These are phyloP conservation scores for Puccinia coronata DNA, from an alignment of 1,284 basidiomycete species.

Conservation along the genomic window DNA sequence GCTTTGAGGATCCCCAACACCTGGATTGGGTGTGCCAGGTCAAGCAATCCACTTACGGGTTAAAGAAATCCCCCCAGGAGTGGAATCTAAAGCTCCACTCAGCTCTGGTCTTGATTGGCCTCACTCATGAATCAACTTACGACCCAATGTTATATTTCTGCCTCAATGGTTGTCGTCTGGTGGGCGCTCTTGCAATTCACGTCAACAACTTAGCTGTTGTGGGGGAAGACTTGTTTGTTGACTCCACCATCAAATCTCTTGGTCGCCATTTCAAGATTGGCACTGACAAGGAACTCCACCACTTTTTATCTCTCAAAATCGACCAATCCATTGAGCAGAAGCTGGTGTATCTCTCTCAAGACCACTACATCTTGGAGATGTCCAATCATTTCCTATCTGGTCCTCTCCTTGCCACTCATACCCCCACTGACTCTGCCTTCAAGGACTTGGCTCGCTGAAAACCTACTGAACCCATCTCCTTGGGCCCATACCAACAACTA, in stretches of 20 bases:
- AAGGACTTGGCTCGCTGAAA: neutral
- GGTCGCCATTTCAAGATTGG: neutral
- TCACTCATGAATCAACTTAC: slow-evolving; percentile 14
- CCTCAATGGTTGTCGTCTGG: neutral
- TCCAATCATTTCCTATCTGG: neutral
- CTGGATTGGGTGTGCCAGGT: neutral
- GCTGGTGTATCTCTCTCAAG: neutral
- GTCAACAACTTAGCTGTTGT: neutral
- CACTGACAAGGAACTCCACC: slow-evolving; percentile 14
- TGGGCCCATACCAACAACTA: neutral
- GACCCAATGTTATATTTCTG: slow-evolving; percentile 23
- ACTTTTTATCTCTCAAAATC: slow-evolving; percentile 23
- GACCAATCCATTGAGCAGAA: neutral
- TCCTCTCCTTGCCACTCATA: neutral
- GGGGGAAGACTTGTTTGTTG: neutral
- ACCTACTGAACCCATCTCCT: neutral
- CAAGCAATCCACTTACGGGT: neutral
- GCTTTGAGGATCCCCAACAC: neutral
- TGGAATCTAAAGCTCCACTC: neutral
- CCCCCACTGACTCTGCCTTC: neutral
- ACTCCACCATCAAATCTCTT: neutral
- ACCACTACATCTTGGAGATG: neutral
- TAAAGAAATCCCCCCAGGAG: neutral
- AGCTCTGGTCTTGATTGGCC: neutral
- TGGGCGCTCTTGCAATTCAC: neutral